Evolutionary conservation across 192 early-diverging fungal genomes (phyloP), one percentile per base, ranked within the genome.

Genomic region (Physocladia obscura): DNA sequence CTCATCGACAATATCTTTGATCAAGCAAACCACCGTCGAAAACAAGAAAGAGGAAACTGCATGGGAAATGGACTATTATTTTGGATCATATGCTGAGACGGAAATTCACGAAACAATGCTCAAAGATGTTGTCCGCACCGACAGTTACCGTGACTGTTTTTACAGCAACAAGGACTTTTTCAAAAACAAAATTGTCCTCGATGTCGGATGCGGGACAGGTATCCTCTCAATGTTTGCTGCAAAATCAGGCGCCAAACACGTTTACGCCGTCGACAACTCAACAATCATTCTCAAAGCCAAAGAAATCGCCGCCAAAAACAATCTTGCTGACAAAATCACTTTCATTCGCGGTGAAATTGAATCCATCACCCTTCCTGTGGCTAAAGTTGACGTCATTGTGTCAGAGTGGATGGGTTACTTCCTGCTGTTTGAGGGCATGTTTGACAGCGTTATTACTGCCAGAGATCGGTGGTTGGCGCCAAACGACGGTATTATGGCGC

Each of bases 361-460:
- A 78, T 84, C 90, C 65, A 88, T 93, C 55, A 73, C 74, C 31
- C 74, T 94, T 1, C 93, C 93, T 13, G 91, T 91, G 5, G 73
- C 81, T 31, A 76, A 80, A 22, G 93, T 95, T 13, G 93, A 95
- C 54, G 88, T 92, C 32, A 93, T 95, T 71, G 84, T 95, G 5
- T 92, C 90, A 1, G 93, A 95, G 73, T 95, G 93, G 93, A 95
- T 95, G 93, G 93, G 93, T 13, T 94, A 94, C 76, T 94, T 94
- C 71, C 80, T 94, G 26, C 76, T 95, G 31, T 95, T 89, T 77
- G 93, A 95, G 74, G 90, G 90, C 59, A 95, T 95, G 93, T 78
- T 95, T 59, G 93, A 95, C 74, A 92, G 92, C 1, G 93, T 95
- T 21, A 75, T 95, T 29, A 82, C 85, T 29, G 93, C 93, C 3